Base-by-base conservation (phyloP, 352 stramenopile genomes). In the Phytopythium aichiense region DNA sequence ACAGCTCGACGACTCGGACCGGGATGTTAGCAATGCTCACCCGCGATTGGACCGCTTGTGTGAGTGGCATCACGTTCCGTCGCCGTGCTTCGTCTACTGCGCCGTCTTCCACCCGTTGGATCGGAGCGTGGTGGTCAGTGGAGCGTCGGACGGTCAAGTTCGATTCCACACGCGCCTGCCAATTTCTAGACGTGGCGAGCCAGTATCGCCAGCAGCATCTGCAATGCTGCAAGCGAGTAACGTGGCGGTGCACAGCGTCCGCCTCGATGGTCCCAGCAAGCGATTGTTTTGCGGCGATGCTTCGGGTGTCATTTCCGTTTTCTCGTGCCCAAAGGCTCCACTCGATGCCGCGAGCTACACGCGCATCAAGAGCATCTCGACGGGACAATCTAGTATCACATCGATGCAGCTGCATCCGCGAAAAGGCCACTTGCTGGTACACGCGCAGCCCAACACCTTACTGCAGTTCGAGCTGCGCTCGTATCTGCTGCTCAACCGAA, bases 381-480 rank as follows among this genome's bases (percentile, higher is more conserved):
- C 80, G 1, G 79, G 71, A 2, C 74, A 89, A 45, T 56, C 33
- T 0, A 77, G 68, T 50, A 73, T 93, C 59, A 83, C 81, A 13
- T 76, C 64, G n/a, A 43, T 93, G 40, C 56, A 77, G 35, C 58
- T 91, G 16, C 82, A 92, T 56, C 82, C 82, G 48, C 71, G 81
- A 18, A 89, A 89, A 54, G 66, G 74, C 23, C 82, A 91, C 37
- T 60, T 92, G 56, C 67, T 93, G 28, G 82, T 86, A 12, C 72
- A 89, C 33, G 79, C 81, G 2, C 82, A 89, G 38, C 78, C 77
- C 4, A 86, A 82, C 38, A 61, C 64, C 9, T 64, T 94, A 35
- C 72, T 91, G 12, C 81, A 92, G 58, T 91, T 87, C 59, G 82
- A 94, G 37, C 54, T 90, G 46, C 81, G 82, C 4, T 91, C 82